Conservation (phyloP, 2,329 filamentous ascomycete genomes). For the Ascochyta fabae region DNA sequence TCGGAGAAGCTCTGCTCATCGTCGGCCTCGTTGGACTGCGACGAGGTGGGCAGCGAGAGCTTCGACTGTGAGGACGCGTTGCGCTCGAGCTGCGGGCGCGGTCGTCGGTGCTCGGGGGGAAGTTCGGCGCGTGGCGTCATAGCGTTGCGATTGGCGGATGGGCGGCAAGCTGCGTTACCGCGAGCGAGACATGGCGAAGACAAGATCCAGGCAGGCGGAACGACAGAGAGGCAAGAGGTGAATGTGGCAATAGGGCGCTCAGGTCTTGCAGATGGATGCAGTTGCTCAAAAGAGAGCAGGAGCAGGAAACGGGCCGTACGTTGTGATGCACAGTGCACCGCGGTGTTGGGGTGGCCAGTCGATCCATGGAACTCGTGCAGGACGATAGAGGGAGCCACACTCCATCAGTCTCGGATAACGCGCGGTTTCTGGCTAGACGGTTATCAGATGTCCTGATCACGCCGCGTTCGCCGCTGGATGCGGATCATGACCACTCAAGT, state of each 20-base stretch:
- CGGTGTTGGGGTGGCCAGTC: slow-evolving; percentile 6
- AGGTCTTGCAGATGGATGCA: neutral
- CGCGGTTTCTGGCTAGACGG: slow-evolving; percentile 15
- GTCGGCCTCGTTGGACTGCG: slow-evolving; percentile 52
- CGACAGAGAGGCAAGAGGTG: neutral
- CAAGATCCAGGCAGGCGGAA: neutral
- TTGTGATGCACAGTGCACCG: neutral
- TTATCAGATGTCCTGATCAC: slow-evolving; percentile 10
- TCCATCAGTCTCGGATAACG: slow-evolving; percentile 18
- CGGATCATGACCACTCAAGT: slow-evolving; percentile 3
- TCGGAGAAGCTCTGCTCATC: slow-evolving; percentile 51
- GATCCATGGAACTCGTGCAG: slow-evolving; percentile 15
- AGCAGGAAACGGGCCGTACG: neutral
- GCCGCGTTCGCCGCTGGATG: slow-evolving; percentile 17
- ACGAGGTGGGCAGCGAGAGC: slow-evolving; percentile 41
- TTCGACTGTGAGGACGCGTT: slow-evolving; percentile 46
- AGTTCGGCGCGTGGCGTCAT: slow-evolving; percentile 39
- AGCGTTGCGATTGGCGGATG: slow-evolving; percentile 25
- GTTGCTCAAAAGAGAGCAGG: neutral
- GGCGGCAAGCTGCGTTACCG: slow-evolving; percentile 22
- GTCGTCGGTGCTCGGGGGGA: slow-evolving; percentile 26
- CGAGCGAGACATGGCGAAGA: slow-evolving; percentile 14
- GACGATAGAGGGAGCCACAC: slow-evolving; percentile 15
- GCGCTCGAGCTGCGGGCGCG: slow-evolving; percentile 36
- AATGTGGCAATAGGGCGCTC: neutral